A percentile compares a stretch with the other conserved stretches of the same genome.
Evolutionary conservation across 305 asterid genomes (phyloP).

Genomic region (Solanum aculeatissimum): DNA sequence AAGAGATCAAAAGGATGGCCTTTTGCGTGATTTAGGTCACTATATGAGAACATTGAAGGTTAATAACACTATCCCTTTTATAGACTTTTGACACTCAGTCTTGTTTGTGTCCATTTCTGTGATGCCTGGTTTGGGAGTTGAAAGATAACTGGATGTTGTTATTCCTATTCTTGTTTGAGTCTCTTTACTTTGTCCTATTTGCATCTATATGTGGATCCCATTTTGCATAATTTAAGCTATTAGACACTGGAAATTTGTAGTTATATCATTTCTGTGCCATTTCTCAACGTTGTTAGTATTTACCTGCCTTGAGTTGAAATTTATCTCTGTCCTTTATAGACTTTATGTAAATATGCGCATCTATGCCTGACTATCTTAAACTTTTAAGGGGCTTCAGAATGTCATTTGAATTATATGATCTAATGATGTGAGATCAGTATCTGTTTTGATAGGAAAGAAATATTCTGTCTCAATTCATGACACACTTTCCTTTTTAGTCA

Average conservation of each 20-base stretch:
- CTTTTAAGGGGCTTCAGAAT: neutral
- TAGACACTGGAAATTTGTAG: neutral
- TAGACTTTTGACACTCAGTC: neutral
- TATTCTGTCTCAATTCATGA: no score
- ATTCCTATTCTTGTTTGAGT: neutral
- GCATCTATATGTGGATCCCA: neutral
- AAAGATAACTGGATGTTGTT: neutral
- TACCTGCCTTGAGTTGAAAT: neutral
- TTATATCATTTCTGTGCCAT: neutral
- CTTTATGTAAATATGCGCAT: neutral
- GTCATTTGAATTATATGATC: neutral
- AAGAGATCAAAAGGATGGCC: constrained; percentile 77
- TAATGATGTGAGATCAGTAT: neutral
- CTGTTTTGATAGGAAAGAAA: neutral
- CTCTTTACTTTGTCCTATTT: neutral
- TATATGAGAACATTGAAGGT: constrained; percentile 97
- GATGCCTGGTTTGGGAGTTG: neutral
- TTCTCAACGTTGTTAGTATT: neutral
- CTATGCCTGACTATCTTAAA: neutral
- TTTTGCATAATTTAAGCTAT: neutral
- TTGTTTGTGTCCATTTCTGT: neutral
- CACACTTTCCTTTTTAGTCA: no score
- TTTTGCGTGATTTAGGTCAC: constrained; percentile 84
- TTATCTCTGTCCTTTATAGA: neutral
- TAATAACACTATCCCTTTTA: constrained; percentile 6